Evolutionary conservation across 139 green algal genomes (phyloP).

Genomic region (Pleodorina starrii): DNA sequence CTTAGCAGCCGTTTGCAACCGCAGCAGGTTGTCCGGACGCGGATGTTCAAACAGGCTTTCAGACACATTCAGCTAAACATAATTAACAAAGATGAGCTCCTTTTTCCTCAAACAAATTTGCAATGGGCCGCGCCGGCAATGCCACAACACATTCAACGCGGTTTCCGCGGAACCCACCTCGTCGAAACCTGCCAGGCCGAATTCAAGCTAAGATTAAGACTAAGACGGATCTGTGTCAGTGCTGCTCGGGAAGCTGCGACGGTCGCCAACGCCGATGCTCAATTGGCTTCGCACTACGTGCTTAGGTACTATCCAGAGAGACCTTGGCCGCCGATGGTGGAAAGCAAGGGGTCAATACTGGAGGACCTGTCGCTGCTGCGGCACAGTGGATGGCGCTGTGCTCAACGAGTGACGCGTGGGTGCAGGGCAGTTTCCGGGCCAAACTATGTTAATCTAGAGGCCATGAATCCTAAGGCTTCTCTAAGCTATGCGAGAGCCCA

Average conservation of each 20-base stretch:
- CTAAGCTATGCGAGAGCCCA: slow-evolving; percentile 9
- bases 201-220: background rate
- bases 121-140: no score
- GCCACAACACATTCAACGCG: no score
- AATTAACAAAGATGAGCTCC: no score
- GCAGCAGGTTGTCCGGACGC: no score
- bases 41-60: no score
- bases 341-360: background rate
- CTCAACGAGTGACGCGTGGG: background rate
- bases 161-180: slow-evolving; percentile 10
- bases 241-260: background rate
- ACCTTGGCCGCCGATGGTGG: background rate
- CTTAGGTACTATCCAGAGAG: background rate
- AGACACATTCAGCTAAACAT: no score
- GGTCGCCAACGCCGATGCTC: slow-evolving; percentile 7
- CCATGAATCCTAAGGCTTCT: background rate
- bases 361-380: background rate
- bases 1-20: no score
- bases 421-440: slow-evolving; percentile 16
- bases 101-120: no score
- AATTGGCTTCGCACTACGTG: background rate
- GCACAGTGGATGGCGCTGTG: background rate
- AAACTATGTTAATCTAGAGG: slow-evolving; percentile 13
- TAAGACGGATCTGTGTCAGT: no score
- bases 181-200: background rate